Conservation (phyloP, 2,329 filamentous ascomycete species). For the Fusarium tupiense region DNA sequence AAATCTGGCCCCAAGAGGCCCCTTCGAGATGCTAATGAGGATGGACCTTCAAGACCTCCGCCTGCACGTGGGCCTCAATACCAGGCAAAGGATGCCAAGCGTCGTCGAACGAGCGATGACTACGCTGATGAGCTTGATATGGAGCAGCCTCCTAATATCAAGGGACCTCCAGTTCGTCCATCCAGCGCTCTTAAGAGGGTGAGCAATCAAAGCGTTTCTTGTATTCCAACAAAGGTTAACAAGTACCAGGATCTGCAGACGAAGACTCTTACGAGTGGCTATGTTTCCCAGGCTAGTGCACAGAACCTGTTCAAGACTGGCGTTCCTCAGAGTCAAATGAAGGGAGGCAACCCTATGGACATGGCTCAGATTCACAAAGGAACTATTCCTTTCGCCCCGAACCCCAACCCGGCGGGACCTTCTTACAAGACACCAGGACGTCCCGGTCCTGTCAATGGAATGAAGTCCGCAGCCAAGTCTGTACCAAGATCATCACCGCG, state of each 20-base stretch:
- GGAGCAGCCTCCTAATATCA: slow-evolving; percentile 69
- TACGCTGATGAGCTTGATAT: slow-evolving; percentile 71
- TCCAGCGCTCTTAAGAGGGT: slow-evolving; percentile 78
- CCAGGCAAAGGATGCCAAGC: slow-evolving; percentile 78
- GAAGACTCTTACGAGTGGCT: slow-evolving; percentile 70
- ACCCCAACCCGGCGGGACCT: slow-evolving; percentile 63
- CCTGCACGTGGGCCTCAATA: slow-evolving; percentile 67
- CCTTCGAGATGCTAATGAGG: slow-evolving; percentile 70
- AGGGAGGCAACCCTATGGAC: slow-evolving; percentile 76
- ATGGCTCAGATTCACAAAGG: slow-evolving; percentile 89
- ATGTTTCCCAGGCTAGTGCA: slow-evolving; percentile 65
- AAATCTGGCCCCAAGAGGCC: slow-evolving; percentile 79
- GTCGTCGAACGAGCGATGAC: slow-evolving; percentile 79
- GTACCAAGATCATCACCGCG: slow-evolving; percentile 77
- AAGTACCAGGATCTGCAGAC: slow-evolving; percentile 63
- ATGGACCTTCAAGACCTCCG: slow-evolving; percentile 56
- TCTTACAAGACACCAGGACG: slow-evolving; percentile 78
- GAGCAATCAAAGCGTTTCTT: slow-evolving; percentile 40
- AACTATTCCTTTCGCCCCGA: slow-evolving; percentile 88
- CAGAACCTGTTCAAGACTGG: slow-evolving; percentile 72
- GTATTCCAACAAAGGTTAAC: slow-evolving; percentile 46
- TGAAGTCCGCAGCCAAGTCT: slow-evolving; percentile 70
- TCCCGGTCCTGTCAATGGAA: slow-evolving; percentile 52
- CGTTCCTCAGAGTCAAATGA: slow-evolving; percentile 72
- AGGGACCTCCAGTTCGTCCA: slow-evolving; percentile 85